Base-by-base conservation (phyloP, 495 filamentous ascomycete species). In the Pyronema domesticum region DNA sequence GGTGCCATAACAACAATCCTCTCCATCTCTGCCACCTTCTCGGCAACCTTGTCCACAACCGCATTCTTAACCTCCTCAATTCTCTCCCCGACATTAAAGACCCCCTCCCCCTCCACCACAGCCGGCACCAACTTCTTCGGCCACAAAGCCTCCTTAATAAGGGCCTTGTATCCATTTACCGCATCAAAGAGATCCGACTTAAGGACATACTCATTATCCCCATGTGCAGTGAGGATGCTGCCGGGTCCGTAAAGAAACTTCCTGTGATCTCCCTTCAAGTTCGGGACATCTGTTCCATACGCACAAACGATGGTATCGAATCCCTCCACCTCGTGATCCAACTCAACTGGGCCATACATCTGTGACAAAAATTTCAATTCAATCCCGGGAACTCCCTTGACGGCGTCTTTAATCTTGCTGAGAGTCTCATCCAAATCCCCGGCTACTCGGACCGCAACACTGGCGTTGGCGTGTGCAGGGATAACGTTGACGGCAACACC, bases 401-500 rank as follows among this genome's bases (percentile, higher is more conserved):
- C 61, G 7, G 81, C 75, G 46, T 81, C 70, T 19, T 69, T 57
- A 15, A 95, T 70, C 51, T 76, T 70, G 1, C 69, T 60, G 37
- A 71, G 56, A 6, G 87, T 73, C 15, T 74, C 73, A 0, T 70
- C 65, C 17, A 83, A 74, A 2, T 78, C 76, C 0, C 85, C 86
- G 0, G 89, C 89, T 50, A 96, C 74, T 9, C 89, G 75, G 0
- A 88, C 72, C 1, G 80, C 73, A 37, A 94, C 68, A 36, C 68
- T 62, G 7, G 87, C 89, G 18, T 61, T 58, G 1, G 89, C 89
- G 35, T 71, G 60, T 54, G 81, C 78, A 1, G 89, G 79, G 42
- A 96, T 85, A 6, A 96, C 88, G 63, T 96, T 96, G 0, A 73
- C 74, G 4, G 89, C 91, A 0, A 95, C 86, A 0, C 89, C 89